Conservation (phyloP, 345 rosid species). For the Populus simonii region DNA sequence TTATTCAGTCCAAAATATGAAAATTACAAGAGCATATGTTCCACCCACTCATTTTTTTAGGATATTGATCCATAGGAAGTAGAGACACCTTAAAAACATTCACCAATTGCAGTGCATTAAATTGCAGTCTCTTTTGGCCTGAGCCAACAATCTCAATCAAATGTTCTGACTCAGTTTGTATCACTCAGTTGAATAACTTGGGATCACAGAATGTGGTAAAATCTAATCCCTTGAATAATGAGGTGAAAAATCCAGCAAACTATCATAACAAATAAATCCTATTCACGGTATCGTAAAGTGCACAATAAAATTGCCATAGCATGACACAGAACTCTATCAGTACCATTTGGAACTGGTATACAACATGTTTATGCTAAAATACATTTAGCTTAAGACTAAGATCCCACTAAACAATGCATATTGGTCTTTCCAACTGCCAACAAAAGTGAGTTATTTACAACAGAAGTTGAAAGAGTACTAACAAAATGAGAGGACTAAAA, state of each 20-base stretch:
- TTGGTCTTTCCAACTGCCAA: neutral
- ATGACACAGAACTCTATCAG: neutral
- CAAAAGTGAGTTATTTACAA: neutral
- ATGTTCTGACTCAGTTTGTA: neutral
- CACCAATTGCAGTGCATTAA: neutral
- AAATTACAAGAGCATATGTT: too few species aligned
- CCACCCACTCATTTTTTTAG: neutral
- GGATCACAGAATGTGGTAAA: neutral
- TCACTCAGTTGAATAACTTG: neutral
- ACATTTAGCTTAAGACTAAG: neutral
- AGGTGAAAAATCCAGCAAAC: neutral
- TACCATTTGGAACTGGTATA: neutral
- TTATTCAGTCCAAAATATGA: neutral
- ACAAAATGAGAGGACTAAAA: neutral
- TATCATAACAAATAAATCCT: neutral
- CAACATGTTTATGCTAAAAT: neutral
- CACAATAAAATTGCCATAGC: neutral
- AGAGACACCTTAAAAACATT: neutral
- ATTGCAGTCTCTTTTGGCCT: neutral
- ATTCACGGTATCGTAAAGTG: neutral
- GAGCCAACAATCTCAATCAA: neutral
- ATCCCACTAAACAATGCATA: neutral
- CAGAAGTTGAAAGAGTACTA: neutral
- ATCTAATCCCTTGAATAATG: neutral
- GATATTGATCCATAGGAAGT: neutral